phyloP scores from a whole-genome alignment of 192 early-diverging fungal species.

The Rhizoclosmatium globosum region DNA sequence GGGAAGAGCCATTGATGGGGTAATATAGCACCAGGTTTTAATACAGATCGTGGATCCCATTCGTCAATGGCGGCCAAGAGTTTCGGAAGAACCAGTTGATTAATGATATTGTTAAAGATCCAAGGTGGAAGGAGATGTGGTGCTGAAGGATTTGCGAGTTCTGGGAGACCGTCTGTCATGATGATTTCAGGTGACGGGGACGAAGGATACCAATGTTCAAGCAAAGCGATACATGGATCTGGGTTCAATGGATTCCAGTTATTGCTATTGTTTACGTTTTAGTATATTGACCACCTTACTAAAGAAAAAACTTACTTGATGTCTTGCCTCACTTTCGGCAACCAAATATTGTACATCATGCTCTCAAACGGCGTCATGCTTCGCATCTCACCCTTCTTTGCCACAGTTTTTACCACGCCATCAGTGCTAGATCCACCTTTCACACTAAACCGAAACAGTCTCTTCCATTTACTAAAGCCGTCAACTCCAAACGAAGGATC shows the following conservation, averaged over 20 bases:
- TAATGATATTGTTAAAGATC: constrained; percentile 76
- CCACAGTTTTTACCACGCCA: constrained; percentile 12
- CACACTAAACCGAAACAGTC: constrained; percentile 57
- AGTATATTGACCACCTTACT: constrained; percentile 15
- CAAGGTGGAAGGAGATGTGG: constrained; percentile 69
- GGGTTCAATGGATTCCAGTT: constrained; percentile 72
- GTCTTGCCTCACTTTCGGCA: constrained; percentile 76
- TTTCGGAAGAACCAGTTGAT: constrained; percentile 85
- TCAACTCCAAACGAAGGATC: constrained; percentile 63
- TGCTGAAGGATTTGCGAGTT: constrained; percentile 30
- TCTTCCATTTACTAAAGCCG: constrained; percentile 64
- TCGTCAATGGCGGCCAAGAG: constrained; percentile 65
- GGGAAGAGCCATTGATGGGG: constrained; percentile 83
- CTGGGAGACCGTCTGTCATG: constrained; percentile 15
- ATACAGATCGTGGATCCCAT: constrained; percentile 67
- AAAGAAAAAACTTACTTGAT: constrained; percentile 71
- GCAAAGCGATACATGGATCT: constrained; percentile 70
- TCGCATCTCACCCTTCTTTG: not conserved
- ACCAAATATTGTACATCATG: constrained; percentile 80
- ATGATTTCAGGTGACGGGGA: constrained; percentile 23
- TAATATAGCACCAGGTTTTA: not conserved
- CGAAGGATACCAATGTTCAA: constrained; percentile 73
- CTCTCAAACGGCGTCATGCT: constrained; percentile 81
- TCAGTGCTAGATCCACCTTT: constrained; percentile 26
- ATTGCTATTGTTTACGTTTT: constrained; percentile 60